Evolutionary conservation across 371 early-diverging fungal species (phyloP), one percentile per base, ranked within the genome.

Genomic region (Saksenaea vasiformis): DNA sequence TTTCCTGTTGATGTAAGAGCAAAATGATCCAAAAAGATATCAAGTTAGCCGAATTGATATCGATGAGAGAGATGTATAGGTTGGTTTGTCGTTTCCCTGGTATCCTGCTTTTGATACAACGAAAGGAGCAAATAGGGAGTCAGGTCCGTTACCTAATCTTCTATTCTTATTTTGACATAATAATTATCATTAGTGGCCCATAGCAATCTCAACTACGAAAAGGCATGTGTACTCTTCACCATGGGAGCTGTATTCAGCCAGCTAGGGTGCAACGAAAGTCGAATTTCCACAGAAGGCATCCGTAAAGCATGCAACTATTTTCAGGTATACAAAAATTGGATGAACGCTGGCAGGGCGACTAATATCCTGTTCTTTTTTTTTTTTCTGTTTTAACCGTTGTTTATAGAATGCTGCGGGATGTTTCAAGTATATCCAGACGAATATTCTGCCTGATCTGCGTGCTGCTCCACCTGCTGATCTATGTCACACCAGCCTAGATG

Each of bases 181-280:
- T 44, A 3, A 14, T 17, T n/a, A 15, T 10, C 13, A 19, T n/a
- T 38, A 82, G 79, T 73, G 19, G 66, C 71, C 4, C 84, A 73
- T 66, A 78, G 79, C 68, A 93, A 92, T 65, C 74, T 94, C 72
- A 87, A 85, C 73, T 95, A 88, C 68, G 96, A 96, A 68, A 86
- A 89, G 57, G 94, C 95, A 0, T 83, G 88, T 44, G 74, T 95
- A 0, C 74, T 95, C 17, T 96, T 92, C 76, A 91, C 93, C 58
- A 86, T 96, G 60, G 97, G 85, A 2, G 90, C 94, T 22, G 72
- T 91, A 59, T 94, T 95, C 69, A 89, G 89, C 69, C 90, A 91
- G 58, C 72, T 96, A 4, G 96, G 88, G 73, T 56, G 71, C 76
- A 39, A 58, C 14, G 93, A 93, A 73, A 83, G 82, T 59, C 74